Evolutionary conservation across 495 filamentous ascomycete species (phyloP), one percentile per base, ranked within the genome.

Genomic region (Podospora pseudocomata): DNA sequence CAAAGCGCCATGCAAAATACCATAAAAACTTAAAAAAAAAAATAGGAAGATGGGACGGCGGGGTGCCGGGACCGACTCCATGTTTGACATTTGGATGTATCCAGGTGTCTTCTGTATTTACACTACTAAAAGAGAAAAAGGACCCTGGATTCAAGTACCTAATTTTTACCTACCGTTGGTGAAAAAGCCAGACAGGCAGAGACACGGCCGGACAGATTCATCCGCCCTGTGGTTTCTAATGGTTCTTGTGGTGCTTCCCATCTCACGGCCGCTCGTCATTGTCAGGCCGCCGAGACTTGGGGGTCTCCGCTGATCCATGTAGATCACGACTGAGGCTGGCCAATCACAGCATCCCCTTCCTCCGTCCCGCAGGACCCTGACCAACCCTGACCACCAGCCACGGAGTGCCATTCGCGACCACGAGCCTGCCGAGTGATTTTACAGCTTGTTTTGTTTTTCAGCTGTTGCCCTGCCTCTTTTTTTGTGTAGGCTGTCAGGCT

Each of bases 241-340:
- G 30, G 30, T 32, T 32, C 30, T 32, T 32, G 7, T 32, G 30
- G 4, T 32, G 4, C 30, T 32, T 32, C 30, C 3, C 30, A 23
- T 32, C 30, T 32, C 30, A 32, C 0, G 39, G 39, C 15, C 39
- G 39, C 39, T 49, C 39, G 39, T 49, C 39, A 49, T 61, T 13
- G 15, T 27, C 23, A 61, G 59, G 59, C 27, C 59, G 28, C 59
- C 59, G 59, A 61, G 23, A 13, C 59, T 49, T 63, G 30, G 61
- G 61, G 61, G 55, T 58, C 30, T 63, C 61, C 32, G 61, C 61
- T 63, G 34, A 44, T 63, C 30, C 27, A 49, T 63, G 61, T 63
- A 30, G 61, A 63, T 63, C 61, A 18, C 27, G 6, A 28, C 60
- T 2, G 23, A 9, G 60, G 39, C 15, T 49, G 39, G 13, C 39